Percentiles rank a stretch among this genome's conserved stretches.
These are phyloP conservation scores for Areca catechu DNA, from an alignment of 176 grass and related monocot species.

Conservation along the genomic window DNA sequence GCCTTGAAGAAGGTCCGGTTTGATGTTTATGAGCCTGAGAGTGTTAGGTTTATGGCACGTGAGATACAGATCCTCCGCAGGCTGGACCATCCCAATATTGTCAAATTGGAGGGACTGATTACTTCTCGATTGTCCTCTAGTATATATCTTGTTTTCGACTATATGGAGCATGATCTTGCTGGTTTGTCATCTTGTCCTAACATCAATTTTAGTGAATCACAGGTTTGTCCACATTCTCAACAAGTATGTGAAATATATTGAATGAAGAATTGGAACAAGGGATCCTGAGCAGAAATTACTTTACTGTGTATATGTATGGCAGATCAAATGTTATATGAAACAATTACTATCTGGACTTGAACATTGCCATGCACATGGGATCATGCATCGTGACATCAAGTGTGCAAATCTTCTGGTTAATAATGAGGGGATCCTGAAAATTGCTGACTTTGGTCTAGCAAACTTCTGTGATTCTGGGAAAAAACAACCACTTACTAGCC, in stretches of 20 bases:
- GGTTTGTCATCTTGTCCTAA: not conserved
- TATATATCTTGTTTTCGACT: constrained; percentile 11
- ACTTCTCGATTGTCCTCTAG: not conserved
- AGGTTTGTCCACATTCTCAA: not conserved
- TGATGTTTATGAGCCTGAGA: constrained; percentile 8
- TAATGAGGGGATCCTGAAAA: constrained; percentile 3
- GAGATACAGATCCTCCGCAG: constrained; percentile 4
- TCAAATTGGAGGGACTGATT: constrained; percentile 5
- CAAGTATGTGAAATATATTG: not conserved
- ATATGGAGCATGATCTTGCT: constrained; percentile 15
- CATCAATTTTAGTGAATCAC: constrained; percentile 2
- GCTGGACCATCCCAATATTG: constrained; percentile 9
- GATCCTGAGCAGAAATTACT: not conserved
- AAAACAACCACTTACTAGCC: constrained; percentile 3
- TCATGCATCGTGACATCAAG: constrained; percentile 13
- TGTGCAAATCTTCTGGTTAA: constrained; percentile 9
- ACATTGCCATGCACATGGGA: not conserved
- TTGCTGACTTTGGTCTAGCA: constrained; percentile 13
- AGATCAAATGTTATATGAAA: constrained; percentile 13
- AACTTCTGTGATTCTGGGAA: not conserved
- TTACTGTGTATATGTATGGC: too few species aligned
- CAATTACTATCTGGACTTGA: constrained; percentile 5
- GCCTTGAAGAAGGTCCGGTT: constrained; percentile 15
- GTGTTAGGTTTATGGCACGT: constrained; percentile 8
- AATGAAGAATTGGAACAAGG: not conserved